Base-by-base conservation (phyloP, 176 grass and related monocot species). In the Raddia guianensis region DNA sequence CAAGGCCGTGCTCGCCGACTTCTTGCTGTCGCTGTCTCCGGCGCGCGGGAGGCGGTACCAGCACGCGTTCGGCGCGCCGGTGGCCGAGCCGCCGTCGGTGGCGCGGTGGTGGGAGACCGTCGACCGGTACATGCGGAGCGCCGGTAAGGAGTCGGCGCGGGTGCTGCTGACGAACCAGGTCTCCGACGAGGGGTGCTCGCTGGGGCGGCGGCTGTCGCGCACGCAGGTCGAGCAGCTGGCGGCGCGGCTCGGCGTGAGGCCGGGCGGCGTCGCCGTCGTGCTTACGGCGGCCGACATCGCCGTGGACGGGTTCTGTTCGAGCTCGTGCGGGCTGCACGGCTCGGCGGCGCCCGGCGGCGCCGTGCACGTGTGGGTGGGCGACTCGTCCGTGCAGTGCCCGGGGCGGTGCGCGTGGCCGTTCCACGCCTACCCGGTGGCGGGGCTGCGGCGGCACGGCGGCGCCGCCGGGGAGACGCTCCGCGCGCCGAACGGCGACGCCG, bases 331-430 rank as follows among this genome's bases (percentile, higher is more conserved):
- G 16, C 18, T 85, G 35, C 95, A 94, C 73, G 82, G 84, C 14
- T 77, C 80, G 0, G 11, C 72, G 18, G 44, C 42, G 0, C 35
- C 46, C 12, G 45, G 75, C 0, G 79, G 61, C 20, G 44, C 86
- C 3, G 88, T 74, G 18, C 91, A 92, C 84, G 79, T 94, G 44
- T 98, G 92, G 95, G 92, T 98, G 12, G 90, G 88, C 27, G 60
- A 98, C 50, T 69, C 92, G 3, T 76, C 81, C 19, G 67, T 60
- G 27, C 92, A 98, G 85, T 98, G 95, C 73, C 87, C 91, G 1
- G 95, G 88, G 1, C 59, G 87, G 61, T 98, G 92, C 87, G 69
- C 88, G 14, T 94, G 92, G 92, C 92, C 90, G 35, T 98, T 98
- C 89, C 95, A 98, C 63, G 73, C 72, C 32, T 55, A 66, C 73